Conservation (phyloP, 2,329 filamentous ascomycete genomes). For the Pyrenochaeta sp. region DNA sequence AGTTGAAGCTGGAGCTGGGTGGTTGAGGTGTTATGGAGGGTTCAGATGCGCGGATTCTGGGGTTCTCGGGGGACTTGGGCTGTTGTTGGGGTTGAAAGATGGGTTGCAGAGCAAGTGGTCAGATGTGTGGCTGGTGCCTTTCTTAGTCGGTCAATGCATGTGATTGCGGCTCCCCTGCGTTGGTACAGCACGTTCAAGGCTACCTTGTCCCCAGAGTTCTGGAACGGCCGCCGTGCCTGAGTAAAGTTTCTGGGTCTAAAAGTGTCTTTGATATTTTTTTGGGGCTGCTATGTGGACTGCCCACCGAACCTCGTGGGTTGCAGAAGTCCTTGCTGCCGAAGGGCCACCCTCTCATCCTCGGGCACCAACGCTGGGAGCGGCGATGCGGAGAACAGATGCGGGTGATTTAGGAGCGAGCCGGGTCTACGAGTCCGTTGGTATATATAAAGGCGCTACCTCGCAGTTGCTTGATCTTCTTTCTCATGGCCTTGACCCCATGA, state of each 20-base stretch:
- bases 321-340: neutral
- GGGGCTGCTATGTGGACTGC: too few relatives aligned
- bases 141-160: slow-evolving; percentile 29
- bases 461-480: slow-evolving; percentile 16
- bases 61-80: slow-evolving; percentile 9
- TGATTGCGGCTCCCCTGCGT: slow-evolving; percentile 25
- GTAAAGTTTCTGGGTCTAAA: neutral
- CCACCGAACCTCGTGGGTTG: too few relatives aligned
- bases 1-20: neutral
- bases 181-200: slow-evolving; percentile 14
- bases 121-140: slow-evolving; percentile 35
- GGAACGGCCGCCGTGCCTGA: neutral
- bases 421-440: slow-evolving; percentile 24
- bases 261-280: too few relatives aligned
- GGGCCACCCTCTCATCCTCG: slow-evolving; percentile 26
- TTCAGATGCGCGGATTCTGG: slow-evolving; percentile 2
- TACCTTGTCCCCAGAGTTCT: neutral
- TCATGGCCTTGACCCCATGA: slow-evolving; percentile 28
- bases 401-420: slow-evolving; percentile 37
- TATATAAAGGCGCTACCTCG: slow-evolving; percentile 34
- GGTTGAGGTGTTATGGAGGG: slow-evolving; percentile 6
- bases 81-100: slow-evolving; percentile 20
- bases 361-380: slow-evolving; percentile 21
- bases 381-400: slow-evolving; percentile 29
- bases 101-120: slow-evolving; percentile 22